A percentile compares a stretch with the other conserved stretches of the same genome.
phyloP scores from a whole-genome alignment of 2,329 filamentous ascomycete species.

The Penicillium sp. region DNA sequence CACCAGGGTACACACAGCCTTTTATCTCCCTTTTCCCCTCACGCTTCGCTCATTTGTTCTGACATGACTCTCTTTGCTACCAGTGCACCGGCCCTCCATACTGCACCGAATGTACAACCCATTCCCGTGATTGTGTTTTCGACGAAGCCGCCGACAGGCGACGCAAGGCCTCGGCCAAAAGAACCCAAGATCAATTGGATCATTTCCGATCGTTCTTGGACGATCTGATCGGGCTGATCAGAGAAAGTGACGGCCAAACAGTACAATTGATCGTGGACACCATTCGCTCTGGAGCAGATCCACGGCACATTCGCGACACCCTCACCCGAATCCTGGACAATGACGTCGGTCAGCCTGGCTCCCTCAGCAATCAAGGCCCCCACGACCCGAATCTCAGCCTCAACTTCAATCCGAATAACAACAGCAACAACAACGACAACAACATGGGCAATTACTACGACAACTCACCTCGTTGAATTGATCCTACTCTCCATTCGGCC shows the following conservation, averaged over 20 bases:
- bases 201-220: constrained; percentile 31
- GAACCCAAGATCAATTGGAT: constrained; percentile 32
- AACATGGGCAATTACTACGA: constrained; percentile 1
- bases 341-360: background rate
- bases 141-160: constrained; percentile 39
- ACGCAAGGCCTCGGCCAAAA: constrained; percentile 35
- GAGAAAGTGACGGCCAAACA: constrained; percentile 19
- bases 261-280: constrained; percentile 28
- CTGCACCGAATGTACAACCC: constrained; percentile 37
- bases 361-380: background rate
- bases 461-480: background rate
- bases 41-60: background rate
- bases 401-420: background rate
- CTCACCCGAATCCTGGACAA: constrained; percentile 5
- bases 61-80: constrained; percentile 4
- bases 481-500: background rate
- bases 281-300: constrained; percentile 27
- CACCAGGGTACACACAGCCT: constrained; percentile 34
- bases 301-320: constrained; percentile 16
- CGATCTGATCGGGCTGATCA: constrained; percentile 29
- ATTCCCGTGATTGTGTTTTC: constrained; percentile 36
- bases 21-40: background rate
- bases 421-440: background rate
- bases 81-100: constrained; percentile 35
- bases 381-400: background rate